These are phyloP conservation scores for Hypoxylon subgilvum DNA, from an alignment of 495 filamentous ascomycete species.

Conservation along the genomic window DNA sequence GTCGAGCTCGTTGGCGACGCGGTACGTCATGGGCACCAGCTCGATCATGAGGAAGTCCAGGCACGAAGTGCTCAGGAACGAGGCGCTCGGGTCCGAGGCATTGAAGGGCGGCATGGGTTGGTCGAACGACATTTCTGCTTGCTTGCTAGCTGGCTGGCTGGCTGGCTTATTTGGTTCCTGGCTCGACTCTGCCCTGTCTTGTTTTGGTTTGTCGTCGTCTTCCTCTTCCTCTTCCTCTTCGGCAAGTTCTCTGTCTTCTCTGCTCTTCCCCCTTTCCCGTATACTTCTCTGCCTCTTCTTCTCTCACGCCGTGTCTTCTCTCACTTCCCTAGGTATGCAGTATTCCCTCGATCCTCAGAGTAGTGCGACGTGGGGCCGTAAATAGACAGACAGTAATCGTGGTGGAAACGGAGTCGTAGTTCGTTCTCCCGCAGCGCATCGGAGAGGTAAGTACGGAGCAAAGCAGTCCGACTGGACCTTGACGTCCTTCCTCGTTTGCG, in stretches of 20 bases:
- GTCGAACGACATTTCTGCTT: slow-evolving; percentile 74
- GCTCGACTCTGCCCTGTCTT: not conserved
- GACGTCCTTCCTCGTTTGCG: too few relatives aligned
- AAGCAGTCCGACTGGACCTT: not conserved
- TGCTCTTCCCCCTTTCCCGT: too few relatives aligned
- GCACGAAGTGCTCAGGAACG: slow-evolving; percentile 78
- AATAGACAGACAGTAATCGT: not conserved
- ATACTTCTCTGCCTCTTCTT: too few relatives aligned
- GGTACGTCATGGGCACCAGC: slow-evolving; percentile 91
- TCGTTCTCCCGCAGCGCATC: not conserved
- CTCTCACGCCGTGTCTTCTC: too few relatives aligned
- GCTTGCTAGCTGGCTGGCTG: too few relatives aligned
- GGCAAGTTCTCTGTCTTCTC: too few relatives aligned
- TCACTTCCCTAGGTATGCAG: too few relatives aligned
- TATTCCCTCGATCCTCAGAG: too few relatives aligned
- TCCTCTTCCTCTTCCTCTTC: not conserved
- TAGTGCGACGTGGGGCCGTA: too few relatives aligned
- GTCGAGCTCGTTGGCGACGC: slow-evolving; percentile 68
- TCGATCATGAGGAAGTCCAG: slow-evolving; percentile 95
- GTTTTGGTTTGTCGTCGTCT: too few relatives aligned
- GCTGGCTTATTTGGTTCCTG: not conserved
- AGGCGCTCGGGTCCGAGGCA: slow-evolving; percentile 75
- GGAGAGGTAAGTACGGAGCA: not conserved
- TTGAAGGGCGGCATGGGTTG: slow-evolving; percentile 70
- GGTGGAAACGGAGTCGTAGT: not conserved